These are phyloP conservation scores for Pezicula radicicola DNA, from an alignment of 2,329 filamentous ascomycete species.

Conservation along the genomic window DNA sequence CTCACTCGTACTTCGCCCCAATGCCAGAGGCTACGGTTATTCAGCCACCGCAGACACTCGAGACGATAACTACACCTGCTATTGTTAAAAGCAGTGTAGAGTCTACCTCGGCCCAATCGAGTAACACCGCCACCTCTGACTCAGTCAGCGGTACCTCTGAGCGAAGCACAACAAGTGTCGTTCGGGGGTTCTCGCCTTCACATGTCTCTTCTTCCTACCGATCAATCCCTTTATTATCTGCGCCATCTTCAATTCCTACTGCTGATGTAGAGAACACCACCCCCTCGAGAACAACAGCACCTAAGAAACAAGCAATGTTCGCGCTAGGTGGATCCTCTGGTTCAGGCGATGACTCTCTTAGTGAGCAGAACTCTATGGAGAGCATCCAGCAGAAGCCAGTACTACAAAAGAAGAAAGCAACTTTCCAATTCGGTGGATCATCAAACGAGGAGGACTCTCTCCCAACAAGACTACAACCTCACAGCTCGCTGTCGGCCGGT, in stretches of 20 bases:
- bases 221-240: conserved; percentile 33
- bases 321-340: conserved; percentile 37
- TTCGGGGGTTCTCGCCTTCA: conserved; percentile 82
- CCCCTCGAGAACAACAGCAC: conserved; percentile 53
- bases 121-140: conserved; percentile 38
- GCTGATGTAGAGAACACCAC: conserved; percentile 46
- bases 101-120: conserved; percentile 20
- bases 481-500: conserved; percentile 52
- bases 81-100: conserved; percentile 20
- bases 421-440: conserved; percentile 73
- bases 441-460: conserved; percentile 84
- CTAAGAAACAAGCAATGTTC: conserved; percentile 57
- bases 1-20: conserved; percentile 36
- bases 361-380: conserved; percentile 26
- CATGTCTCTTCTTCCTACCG: conserved; percentile 67
- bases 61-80: conserved; percentile 38
- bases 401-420: conserved; percentile 51
- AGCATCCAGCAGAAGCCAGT: conserved; percentile 15
- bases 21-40: conserved; percentile 32
- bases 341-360: conserved; percentile 32
- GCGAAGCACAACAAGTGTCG: conserved; percentile 55
- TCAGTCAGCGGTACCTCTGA: conserved; percentile 31
- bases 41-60: conserved; percentile 44
- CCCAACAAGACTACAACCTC: conserved; percentile 39
- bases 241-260: conserved; percentile 41